Evolutionary conservation across 495 filamentous ascomycete genomes (phyloP), one percentile per base, ranked within the genome.

Genomic region (Pyronema omphalodes): DNA sequence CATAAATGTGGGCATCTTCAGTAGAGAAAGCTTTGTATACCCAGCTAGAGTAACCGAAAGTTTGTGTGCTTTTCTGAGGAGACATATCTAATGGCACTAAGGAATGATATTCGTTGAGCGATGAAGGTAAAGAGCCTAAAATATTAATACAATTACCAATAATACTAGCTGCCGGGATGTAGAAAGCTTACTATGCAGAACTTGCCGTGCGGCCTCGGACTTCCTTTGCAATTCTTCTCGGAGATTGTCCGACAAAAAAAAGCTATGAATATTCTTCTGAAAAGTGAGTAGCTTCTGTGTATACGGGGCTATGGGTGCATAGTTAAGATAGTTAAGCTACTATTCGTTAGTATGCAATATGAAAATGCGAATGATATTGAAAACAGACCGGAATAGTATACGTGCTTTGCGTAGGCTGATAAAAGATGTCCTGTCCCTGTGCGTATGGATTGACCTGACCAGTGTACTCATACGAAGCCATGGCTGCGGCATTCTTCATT

Each of bases 21-120:
- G 75, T 81, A 2, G 84, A 93, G 52, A 81, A 79, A n/a, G 88
- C 91, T 68, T 96, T 96, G 70, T 94, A 98, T 0, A 93, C 76
- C 84, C 87, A 95, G 64, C 81, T 94, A 5, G 79, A 76, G 65
- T 84, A 93, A 8, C 86, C 86, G 69, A 93, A 93, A 4, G 78
- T 75, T 2, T 79, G 69, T 1, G 80, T 71, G 57, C 78, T 85
- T 67, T 85, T 89, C 61, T 83, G 77, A 55, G 84, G 78, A 52
- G 71, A 85, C 7, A 80, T 81, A 65, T 96, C 88, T 49, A 98
- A 69, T n/a, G 88, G 84, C 3, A 94, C 84, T 1, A 98, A 74
- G 1, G 86, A 87, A 62, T 96, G 87, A 64, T 85, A 96, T 53
- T 83, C 78, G 56, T 94, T 88, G 29, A 96, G 75, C 17, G 77